Conservation (phyloP, 495 filamentous ascomycete genomes). For the Hypoxylon lenormandii region DNA sequence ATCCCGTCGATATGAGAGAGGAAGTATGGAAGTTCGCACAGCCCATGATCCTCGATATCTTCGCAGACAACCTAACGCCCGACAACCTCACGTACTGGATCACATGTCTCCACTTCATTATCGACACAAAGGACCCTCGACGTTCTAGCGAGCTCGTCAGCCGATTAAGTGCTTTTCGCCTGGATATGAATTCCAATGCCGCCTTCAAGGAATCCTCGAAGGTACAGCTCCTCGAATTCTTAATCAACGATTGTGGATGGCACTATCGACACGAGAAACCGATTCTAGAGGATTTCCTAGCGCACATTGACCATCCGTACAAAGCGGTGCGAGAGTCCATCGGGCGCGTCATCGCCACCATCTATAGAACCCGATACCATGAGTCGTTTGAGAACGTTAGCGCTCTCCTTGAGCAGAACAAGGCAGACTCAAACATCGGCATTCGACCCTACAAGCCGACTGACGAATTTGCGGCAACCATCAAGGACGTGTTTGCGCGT, state of each 20-base stretch:
- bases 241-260: slow-evolving; percentile 90
- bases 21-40: slow-evolving; percentile 89
- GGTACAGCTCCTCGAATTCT: slow-evolving; percentile 88
- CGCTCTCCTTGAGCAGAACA: slow-evolving; percentile 80
- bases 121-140: slow-evolving; percentile 83
- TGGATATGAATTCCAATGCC: slow-evolving; percentile 95
- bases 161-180: slow-evolving; percentile 82
- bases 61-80: slow-evolving; percentile 88
- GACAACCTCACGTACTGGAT: slow-evolving; percentile 96
- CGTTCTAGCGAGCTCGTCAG: slow-evolving; percentile 87
- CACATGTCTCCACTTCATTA: slow-evolving; percentile 86
- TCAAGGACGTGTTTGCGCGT: slow-evolving; percentile 79
- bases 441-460: slow-evolving; percentile 83
- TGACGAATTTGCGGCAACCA: slow-evolving; percentile 76
- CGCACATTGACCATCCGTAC: slow-evolving; percentile 95
- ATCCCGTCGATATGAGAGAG: slow-evolving; percentile 73
- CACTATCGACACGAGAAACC: slow-evolving; percentile 93
- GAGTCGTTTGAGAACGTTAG: slow-evolving; percentile 86
- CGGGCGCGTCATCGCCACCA: slow-evolving; percentile 84
- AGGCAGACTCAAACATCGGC: slow-evolving; percentile 81
- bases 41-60: slow-evolving; percentile 85
- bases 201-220: slow-evolving; percentile 99
- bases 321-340: slow-evolving; percentile 96
- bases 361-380: slow-evolving; percentile 89
- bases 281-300: slow-evolving; percentile 86